Percentiles rank a stretch among this genome's conserved stretches.
Evolutionary conservation across 2,329 filamentous ascomycete genomes (phyloP).

Genomic region (Fusarium equiseti): DNA sequence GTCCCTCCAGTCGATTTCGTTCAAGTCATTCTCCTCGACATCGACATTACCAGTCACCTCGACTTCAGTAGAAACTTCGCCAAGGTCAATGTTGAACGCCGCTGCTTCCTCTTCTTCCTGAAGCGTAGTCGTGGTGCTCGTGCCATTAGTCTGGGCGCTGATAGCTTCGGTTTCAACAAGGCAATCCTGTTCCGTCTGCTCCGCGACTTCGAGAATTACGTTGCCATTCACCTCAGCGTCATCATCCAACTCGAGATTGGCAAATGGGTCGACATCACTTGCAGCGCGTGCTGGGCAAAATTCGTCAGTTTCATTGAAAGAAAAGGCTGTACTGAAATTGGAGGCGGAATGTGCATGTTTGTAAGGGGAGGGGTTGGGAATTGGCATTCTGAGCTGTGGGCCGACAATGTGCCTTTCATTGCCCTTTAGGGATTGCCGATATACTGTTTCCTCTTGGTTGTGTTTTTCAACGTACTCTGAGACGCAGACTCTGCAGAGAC

Average conservation of each 20-base stretch:
- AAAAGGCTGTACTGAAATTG: slow-evolving; percentile 39
- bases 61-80: slow-evolving; percentile 35
- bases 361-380: background rate
- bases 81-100: slow-evolving; percentile 42
- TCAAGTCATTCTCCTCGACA: slow-evolving; percentile 38
- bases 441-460: slow-evolving; percentile 33
- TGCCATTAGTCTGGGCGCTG: slow-evolving; percentile 37
- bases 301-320: slow-evolving; percentile 45
- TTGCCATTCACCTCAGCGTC: slow-evolving; percentile 33
- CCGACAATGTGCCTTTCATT: background rate
- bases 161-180: slow-evolving; percentile 21
- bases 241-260: slow-evolving; percentile 44
- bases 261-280: slow-evolving; percentile 45
- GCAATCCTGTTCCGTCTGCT: slow-evolving; percentile 32
- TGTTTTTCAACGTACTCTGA: slow-evolving; percentile 33
- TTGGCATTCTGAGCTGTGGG: background rate
- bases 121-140: slow-evolving; percentile 52
- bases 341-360: slow-evolving; percentile 24
- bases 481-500: slow-evolving; percentile 34
- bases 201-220: slow-evolving; percentile 31
- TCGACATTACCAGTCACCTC: slow-evolving; percentile 41
- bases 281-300: slow-evolving; percentile 40
- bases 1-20: slow-evolving; percentile 51
- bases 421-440: slow-evolving; percentile 18
- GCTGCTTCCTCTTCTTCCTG: slow-evolving; percentile 50